Base-by-base conservation (phyloP, 768 basidiomycete species). In the Xerocomellus chrysenteron region DNA sequence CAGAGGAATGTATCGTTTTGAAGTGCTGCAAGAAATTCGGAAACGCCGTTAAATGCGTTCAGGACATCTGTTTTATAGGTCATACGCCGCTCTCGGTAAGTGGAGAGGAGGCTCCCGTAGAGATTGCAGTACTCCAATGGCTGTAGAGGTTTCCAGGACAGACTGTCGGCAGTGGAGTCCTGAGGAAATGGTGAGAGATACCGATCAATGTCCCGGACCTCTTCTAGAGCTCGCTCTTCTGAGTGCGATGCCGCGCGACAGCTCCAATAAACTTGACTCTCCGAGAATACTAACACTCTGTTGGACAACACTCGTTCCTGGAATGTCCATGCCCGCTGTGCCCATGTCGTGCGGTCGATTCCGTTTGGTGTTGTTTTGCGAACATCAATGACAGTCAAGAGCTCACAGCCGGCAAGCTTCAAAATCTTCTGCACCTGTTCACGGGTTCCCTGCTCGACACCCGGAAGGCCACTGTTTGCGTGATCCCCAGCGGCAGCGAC, bases 211-310 rank as follows among this genome's bases (percentile, higher is more conserved):
- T 42, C 19, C n/a, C 0, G 33, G 14, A 54, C 40, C 17, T 43
- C 30, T 43, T 64, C 63, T 5, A 64, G 49, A 16, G 52, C 50
- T 35, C 46, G 62, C 45, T 64, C 62, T 26, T 64, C 62, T 1
- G 54, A 60, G 14, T 57, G 37, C 4, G 52, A 24, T 26, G 44
- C 58, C 19, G 21, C 43, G 30, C 47, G 55, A 47, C 62, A 64
- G 21, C n/a, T 42, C 63, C 63, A 64, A 6, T 64, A 64, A 2
- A 64, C 55, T n/a, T 64, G 62, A 41, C n/a, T 39, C n/a, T 64
- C 52, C 3, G 62, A 64, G 58, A 64, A 64, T 30, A 64, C 50
- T 26, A 64, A 49, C 17, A 63, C 41, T 12, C 61, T 63, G 36
- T 12, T 53, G 9, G 62, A 63, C n/a, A 64, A 24, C 2, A 56